phyloP scores from a whole-genome alignment of 169 alveolate genomes.

The Plasmodium yoelii region DNA sequence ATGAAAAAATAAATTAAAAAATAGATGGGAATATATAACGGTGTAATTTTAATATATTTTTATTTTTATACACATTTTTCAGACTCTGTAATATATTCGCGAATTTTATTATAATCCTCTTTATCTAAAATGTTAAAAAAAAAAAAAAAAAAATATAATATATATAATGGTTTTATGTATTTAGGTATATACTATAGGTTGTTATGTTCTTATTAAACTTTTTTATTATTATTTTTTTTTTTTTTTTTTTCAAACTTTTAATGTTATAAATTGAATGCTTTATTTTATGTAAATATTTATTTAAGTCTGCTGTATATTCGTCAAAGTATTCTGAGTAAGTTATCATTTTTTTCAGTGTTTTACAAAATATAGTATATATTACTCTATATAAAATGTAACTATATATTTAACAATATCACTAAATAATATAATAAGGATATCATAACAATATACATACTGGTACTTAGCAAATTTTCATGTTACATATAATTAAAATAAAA shows the following conservation, averaged over 20 bases:
- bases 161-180: background rate
- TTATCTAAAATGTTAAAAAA: conserved; percentile 23
- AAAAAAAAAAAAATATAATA: conserved; percentile 1
- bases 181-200: conserved; percentile 8
- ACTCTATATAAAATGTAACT: background rate
- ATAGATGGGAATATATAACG: background rate
- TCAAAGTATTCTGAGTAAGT: conserved; percentile 74
- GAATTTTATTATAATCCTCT: conserved; percentile 34
- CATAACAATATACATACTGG: no score
- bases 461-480: no score
- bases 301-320: conserved; percentile 66
- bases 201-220: background rate
- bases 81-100: conserved; percentile 65
- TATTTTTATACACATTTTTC: conserved; percentile 67
- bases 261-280: conserved; percentile 43
- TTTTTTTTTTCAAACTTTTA: conserved; percentile 39
- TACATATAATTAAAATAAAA: no score
- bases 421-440: no score
- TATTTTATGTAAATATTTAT: conserved; percentile 44
- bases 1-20: background rate
- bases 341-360: conserved; percentile 42
- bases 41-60: conserved; percentile 5
- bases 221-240: conserved; percentile 26
- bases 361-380: background rate
- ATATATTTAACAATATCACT: background rate